phyloP scores from a whole-genome alignment of 331 rosid genomes.

The Arachis monticola region DNA sequence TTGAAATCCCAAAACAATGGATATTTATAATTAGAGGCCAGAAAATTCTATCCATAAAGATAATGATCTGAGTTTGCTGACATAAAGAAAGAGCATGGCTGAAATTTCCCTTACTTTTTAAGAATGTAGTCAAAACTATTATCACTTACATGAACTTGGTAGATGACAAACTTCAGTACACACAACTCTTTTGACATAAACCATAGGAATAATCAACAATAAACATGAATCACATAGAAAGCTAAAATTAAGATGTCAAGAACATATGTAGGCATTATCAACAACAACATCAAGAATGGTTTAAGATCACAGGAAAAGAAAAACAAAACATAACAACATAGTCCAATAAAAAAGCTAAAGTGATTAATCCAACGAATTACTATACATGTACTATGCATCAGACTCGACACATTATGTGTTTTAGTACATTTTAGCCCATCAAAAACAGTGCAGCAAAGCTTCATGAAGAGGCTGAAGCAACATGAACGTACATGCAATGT shows the following conservation, averaged over 20 bases:
- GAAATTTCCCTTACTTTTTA: constrained; percentile 15
- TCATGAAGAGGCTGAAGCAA: too few species aligned
- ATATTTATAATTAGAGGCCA: constrained; percentile 5
- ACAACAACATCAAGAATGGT: neutral
- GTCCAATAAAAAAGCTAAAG: neutral
- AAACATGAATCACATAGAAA: neutral
- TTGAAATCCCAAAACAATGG: constrained; percentile 15
- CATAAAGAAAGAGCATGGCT: constrained; percentile 36
- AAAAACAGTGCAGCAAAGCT: constrained; percentile 16
- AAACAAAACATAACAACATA: neutral
- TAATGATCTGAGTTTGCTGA: constrained; percentile 31
- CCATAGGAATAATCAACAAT: neutral
- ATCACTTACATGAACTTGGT: constrained; percentile 20
- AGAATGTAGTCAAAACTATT: constrained; percentile 15
- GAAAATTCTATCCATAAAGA: neutral
- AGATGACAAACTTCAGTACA: neutral
- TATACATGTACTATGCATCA: neutral
- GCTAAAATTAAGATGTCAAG: neutral
- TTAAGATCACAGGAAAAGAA: neutral
- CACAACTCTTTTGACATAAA: neutral
- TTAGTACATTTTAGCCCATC: constrained; percentile 13
- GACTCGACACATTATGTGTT: neutral
- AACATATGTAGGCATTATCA: neutral
- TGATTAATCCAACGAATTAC: neutral
- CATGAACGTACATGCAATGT: too few species aligned